Evolutionary conservation across 1,284 basidiomycete genomes (phyloP), one percentile per base, ranked within the genome.

Genomic region (Malassezia slooffiae): DNA sequence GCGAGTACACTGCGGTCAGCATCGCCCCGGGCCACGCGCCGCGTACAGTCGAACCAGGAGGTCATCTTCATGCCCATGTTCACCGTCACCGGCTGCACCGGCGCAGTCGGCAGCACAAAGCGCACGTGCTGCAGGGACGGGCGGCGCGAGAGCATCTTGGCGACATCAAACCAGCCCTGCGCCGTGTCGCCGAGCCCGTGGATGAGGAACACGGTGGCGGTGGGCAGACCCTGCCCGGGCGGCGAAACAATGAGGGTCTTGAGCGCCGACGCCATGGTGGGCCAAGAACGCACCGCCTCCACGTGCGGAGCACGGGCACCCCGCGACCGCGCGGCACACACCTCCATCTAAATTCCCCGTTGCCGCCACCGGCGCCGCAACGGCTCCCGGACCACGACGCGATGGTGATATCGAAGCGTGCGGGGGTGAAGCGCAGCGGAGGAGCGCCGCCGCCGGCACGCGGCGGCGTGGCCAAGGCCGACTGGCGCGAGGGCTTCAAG

Each of bases 401-500:
- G 40, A 68, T 68, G 65, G 65, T 62, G 43, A 68, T 68, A 34
- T 68, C 65, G 16, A 67, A 67, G 37, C 64, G 62, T 36, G 65
- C 63, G 3, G 63, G 65, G 29, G 58, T 47, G 39, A 62, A 60
- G 32, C 54, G 54, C 42, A 54, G 46, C 1, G 61, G 57, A 29
- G 55, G 49, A 20, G 52, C 50, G 24, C 50, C 50, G 34, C 56
- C 57, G 17, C 54, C 58, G 12, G 53, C 61, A 24, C 50, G 27
- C 16, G 51, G 62, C 20, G 66, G 66, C n/a, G 60, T 69, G 15
- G 57, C 57, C 17, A 69, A 67, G 43, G 66, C 66, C 15, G 64
- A 69, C 45, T 69, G 66, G 66, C 43, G 62, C 12, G 66, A 69
- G 41, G 66, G 64, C 16, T 67, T 69, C 53, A 69, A 69, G 45